Evolutionary conservation across 2,329 filamentous ascomycete genomes (phyloP).

Genomic region (Keithomyces neogunnii): DNA sequence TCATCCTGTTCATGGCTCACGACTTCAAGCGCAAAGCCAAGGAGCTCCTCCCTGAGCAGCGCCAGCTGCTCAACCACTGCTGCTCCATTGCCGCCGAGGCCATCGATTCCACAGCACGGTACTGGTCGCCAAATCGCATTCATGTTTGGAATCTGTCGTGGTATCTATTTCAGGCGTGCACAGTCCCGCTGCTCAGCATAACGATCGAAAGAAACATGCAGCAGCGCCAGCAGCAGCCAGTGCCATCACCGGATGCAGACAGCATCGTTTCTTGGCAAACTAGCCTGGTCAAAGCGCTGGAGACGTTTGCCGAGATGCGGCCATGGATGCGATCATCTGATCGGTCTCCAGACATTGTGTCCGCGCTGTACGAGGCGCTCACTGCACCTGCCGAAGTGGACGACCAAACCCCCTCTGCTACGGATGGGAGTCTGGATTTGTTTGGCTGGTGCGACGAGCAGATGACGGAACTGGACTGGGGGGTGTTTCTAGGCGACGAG

Average conservation of each 20-base stretch:
- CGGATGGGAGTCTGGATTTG: constrained; percentile 16
- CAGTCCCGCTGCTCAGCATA: constrained; percentile 20
- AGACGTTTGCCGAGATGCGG: constrained; percentile 19
- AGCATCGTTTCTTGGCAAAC: constrained; percentile 2
- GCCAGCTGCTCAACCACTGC: constrained; percentile 14
- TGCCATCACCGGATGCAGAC: constrained; percentile 11
- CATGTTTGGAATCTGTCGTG: constrained; percentile 23
- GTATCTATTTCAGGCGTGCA: constrained; percentile 23
- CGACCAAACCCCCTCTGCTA: constrained; percentile 15
- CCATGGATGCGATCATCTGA: constrained; percentile 13
- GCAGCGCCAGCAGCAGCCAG: constrained; percentile 1
- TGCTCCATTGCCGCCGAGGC: constrained; percentile 19
- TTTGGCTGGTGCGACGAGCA: constrained; percentile 21
- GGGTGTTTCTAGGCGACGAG: constrained; percentile 15
- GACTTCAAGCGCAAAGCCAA: constrained; percentile 11
- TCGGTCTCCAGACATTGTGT: constrained; percentile 17
- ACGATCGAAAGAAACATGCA: constrained; percentile 16
- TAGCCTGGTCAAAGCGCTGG: constrained; percentile 16
- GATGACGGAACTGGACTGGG: constrained; percentile 18
- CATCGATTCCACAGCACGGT: constrained; percentile 21
- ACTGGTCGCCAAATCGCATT: constrained; percentile 23
- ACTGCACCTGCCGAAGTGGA: constrained; percentile 11
- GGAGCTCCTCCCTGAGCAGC: constrained; percentile 12
- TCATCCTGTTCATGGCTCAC: constrained; percentile 15
- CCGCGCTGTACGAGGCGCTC: constrained; percentile 18